Percentiles rank a stretch among this genome's conserved stretches.
Conservation (phyloP, 208 protist species). For the Tritrichomonas foetus region DNA sequence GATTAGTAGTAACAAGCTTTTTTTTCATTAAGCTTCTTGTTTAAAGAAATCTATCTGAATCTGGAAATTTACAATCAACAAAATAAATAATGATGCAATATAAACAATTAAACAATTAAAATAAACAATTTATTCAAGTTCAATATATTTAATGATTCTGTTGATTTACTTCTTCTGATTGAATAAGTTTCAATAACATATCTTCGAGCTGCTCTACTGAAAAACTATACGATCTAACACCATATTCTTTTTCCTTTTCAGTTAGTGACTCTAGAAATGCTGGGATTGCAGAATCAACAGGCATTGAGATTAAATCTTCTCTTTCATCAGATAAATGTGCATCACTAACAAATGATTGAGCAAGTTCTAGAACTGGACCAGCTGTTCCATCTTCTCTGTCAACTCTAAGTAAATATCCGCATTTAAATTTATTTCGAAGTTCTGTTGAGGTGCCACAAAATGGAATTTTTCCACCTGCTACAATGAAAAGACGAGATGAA, state of each 20-base stretch:
- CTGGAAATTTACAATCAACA: too few species aligned
- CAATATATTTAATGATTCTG: too few species aligned
- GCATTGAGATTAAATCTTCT: background rate
- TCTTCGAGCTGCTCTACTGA: background rate
- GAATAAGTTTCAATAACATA: background rate
- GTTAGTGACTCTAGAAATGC: background rate
- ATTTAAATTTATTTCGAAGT: background rate
- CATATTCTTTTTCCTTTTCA: background rate
- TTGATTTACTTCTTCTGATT: background rate
- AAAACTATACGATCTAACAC: background rate
- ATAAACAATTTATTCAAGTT: too few species aligned
- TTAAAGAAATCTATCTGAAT: too few species aligned
- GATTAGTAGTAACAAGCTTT: too few species aligned
- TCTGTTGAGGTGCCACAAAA: background rate
- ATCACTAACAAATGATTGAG: background rate
- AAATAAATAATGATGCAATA: too few species aligned
- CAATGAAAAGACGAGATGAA: background rate
- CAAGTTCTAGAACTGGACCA: background rate
- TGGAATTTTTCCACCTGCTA: background rate
- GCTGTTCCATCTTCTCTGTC: background rate
- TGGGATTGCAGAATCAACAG: background rate
- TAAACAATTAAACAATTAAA: too few species aligned
- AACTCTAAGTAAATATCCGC: background rate
- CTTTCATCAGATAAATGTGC: background rate
- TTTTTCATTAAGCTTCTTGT: too few species aligned